These are phyloP conservation scores for Cladochytrium replicatum DNA, from an alignment of 192 early-diverging fungal species.

Conservation along the genomic window DNA sequence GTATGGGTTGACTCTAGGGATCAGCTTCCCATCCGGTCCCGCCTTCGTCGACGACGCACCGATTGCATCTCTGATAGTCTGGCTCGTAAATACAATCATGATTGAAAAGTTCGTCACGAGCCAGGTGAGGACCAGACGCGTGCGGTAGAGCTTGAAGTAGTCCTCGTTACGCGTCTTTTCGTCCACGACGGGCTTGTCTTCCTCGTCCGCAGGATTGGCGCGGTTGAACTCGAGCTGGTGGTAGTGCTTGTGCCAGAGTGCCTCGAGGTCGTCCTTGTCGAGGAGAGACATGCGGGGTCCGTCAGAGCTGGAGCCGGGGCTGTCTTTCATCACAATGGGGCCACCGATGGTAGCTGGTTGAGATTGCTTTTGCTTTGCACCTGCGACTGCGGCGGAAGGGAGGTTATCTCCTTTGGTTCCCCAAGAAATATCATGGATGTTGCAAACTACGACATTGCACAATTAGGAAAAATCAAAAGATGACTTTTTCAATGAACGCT, in stretches of 20 bases:
- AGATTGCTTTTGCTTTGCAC: not conserved
- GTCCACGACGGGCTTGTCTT: conserved; percentile 25
- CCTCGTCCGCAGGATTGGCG: conserved; percentile 37
- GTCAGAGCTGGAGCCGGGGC: conserved; percentile 5
- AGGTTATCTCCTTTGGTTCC: conserved; percentile 44
- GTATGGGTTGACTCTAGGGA: conserved; percentile 28
- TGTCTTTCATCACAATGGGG: conserved; percentile 19
- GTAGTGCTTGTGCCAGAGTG: conserved; percentile 56
- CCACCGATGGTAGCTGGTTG: conserved; percentile 13
- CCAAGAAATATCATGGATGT: conserved; percentile 51
- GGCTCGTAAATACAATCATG: conserved; percentile 32
- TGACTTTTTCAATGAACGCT: conserved; percentile 7
- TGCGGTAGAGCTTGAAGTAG: conserved; percentile 41
- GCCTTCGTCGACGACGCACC: conserved; percentile 12
- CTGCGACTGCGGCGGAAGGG: conserved; percentile 9
- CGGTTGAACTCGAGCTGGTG: conserved; percentile 36
- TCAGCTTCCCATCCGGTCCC: not conserved
- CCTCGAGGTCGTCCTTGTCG: conserved; percentile 47
- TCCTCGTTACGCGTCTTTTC: conserved; percentile 32
- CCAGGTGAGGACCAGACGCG: conserved; percentile 37
- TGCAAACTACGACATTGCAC: conserved; percentile 22
- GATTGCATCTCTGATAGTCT: conserved; percentile 11
- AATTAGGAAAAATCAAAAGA: not conserved
- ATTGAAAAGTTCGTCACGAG: conserved; percentile 29
- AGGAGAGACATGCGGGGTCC: too few relatives aligned